Evolutionary conservation across 2,329 filamentous ascomycete genomes (phyloP), one percentile per base, ranked within the genome.

Genomic region (Lasiodiplodia citricola): DNA sequence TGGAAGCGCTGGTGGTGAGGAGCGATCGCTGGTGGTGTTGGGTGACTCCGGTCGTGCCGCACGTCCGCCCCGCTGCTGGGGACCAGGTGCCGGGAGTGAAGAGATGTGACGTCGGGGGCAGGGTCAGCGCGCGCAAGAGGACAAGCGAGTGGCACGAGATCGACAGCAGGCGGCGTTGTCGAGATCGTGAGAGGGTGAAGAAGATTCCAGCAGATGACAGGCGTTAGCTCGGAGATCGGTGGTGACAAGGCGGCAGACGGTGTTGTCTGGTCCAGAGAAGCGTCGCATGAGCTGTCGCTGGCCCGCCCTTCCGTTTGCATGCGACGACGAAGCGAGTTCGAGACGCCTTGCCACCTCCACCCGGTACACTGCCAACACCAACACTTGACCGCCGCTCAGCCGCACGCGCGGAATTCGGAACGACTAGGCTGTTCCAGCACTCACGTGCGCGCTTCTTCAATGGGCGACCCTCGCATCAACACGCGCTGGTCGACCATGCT

Each of bases 21-120:
- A 28, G 38, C 10, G 25, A 54, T 47, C 35, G 31, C 47, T 37
- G 54, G 55, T 60, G 41, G 28, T 67, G 41, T 14, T 52, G 41
- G 47, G 10, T 54, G 66, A 44, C 31, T 67, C 54, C 47, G 66
- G 44, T 67, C 54, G 54, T 67, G 56, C 56, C 54, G 54, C 66
- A 52, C 56, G 47, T 35, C 47, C 55, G 55, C 66, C 66, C 66
- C 66, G 66, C 66, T 60, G 66, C 60, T 67, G 66, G 66, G 66
- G 66, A 52, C 56, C 66, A 58, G 56, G 66, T 57, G 64, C 64
- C 37, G 52, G 31, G 41, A 25, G 64, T 31, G 25, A 50, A 57
- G 64, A 66, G 64, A 66, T 35, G 66, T 67, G 66, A 67, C 66
- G 66, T 67, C 66, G 55, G 50, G 64, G 25, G 38, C 66, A 51